These are phyloP conservation scores for Boletus sp. DNA, from an alignment of 768 basidiomycete genomes.

Conservation along the genomic window DNA sequence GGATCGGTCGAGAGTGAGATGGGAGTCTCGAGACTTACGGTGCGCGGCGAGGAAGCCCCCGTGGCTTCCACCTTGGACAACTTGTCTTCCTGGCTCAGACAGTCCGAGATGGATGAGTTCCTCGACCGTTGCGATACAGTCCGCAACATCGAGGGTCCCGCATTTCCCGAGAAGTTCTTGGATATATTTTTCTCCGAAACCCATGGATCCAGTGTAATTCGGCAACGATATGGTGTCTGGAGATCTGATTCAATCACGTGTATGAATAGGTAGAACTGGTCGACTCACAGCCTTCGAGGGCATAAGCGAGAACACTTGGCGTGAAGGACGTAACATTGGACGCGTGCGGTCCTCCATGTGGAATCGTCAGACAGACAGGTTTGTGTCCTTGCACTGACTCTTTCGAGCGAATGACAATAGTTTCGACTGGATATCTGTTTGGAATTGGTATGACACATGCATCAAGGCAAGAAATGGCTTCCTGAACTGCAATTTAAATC, in stretches of 20 bases:
- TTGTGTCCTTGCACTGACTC: constrained; percentile 14
- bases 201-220: constrained; percentile 68
- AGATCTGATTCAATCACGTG: background rate
- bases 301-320: constrained; percentile 43
- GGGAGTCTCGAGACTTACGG: constrained; percentile 37
- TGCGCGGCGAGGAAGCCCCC: constrained; percentile 65
- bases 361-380: constrained; percentile 49
- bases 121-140: constrained; percentile 54
- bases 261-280: background rate
- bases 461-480: constrained; percentile 40
- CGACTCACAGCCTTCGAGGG: constrained; percentile 59
- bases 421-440: constrained; percentile 48
- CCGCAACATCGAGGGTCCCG: constrained; percentile 63
- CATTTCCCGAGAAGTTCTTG: constrained; percentile 55
- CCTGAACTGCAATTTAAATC: constrained; percentile 35
- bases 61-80: constrained; percentile 66
- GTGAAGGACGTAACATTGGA: constrained; percentile 48
- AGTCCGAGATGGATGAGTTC: constrained; percentile 52
- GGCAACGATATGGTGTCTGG: constrained; percentile 58
- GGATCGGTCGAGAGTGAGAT: background rate
- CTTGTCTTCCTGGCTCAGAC: constrained; percentile 49
- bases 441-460: constrained; percentile 51
- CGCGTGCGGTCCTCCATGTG: constrained; percentile 66
- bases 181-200: constrained; percentile 63
- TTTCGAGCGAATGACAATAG: constrained; percentile 46